Evolutionary conservation across 2,329 filamentous ascomycete genomes (phyloP).

Genomic region (Neonectria ditissima): DNA sequence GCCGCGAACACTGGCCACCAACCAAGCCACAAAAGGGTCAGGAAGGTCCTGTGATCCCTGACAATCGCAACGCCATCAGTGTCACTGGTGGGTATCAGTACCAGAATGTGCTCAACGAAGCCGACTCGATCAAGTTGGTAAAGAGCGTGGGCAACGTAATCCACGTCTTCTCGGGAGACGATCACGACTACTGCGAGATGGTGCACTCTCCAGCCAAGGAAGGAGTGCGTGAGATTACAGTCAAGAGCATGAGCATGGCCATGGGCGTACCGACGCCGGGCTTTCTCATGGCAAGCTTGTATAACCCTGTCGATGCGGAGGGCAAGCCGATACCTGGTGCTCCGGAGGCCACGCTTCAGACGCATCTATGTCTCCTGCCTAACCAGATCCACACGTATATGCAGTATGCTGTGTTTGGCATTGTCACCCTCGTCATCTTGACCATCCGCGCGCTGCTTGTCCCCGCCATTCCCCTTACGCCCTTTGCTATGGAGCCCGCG

Average conservation of each 20-base stretch:
- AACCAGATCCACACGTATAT: constrained; percentile 89
- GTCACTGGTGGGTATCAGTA: constrained; percentile 91
- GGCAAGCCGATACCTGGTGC: constrained; percentile 61
- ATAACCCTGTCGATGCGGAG: constrained; percentile 83
- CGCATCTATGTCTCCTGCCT: constrained; percentile 89
- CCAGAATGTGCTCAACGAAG: constrained; percentile 87
- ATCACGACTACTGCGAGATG: constrained; percentile 97
- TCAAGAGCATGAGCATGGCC: constrained; percentile 95
- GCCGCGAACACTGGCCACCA: constrained; percentile 86
- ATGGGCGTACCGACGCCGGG: constrained; percentile 94
- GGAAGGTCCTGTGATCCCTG: constrained; percentile 63
- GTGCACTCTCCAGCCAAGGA: constrained; percentile 77
- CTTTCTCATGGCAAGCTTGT: constrained; percentile 88
- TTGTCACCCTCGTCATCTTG: constrained; percentile 63
- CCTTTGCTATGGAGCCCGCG: constrained; percentile 64
- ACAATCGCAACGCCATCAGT: constrained; percentile 82
- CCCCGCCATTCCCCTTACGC: constrained; percentile 64
- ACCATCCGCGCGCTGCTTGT: constrained; percentile 67
- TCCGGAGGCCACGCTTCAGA: constrained; percentile 76
- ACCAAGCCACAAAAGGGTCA: constrained; percentile 71
- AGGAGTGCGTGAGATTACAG: constrained; percentile 84
- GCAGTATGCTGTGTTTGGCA: constrained; percentile 76
- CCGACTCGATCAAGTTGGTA: constrained; percentile 80
- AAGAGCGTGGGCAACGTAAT: constrained; percentile 83
- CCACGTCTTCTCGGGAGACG: constrained; percentile 93